A percentile compares a stretch with the other conserved stretches of the same genome.
These are phyloP conservation scores for Lumnitzera littorea DNA, from an alignment of 345 rosid genomes.

Conservation along the genomic window DNA sequence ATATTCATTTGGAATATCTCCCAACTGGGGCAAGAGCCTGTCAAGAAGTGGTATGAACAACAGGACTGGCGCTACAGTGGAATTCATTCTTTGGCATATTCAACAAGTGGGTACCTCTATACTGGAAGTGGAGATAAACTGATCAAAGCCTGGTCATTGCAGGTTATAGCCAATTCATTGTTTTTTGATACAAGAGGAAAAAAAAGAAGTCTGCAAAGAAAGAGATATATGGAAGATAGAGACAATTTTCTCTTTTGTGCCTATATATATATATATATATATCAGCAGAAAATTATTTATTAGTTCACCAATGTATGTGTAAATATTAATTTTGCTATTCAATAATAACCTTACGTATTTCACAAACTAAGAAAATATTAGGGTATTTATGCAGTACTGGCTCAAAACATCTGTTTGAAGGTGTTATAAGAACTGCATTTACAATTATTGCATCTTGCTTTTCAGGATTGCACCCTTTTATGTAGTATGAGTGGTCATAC, in stretches of 20 bases:
- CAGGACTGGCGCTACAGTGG: conserved; percentile 97
- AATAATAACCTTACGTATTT: no score
- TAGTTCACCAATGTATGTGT: no score
- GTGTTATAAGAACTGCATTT: background rate
- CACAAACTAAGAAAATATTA: background rate
- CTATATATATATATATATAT: no score
- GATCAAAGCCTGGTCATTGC: conserved; percentile 80
- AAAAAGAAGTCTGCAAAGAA: no score
- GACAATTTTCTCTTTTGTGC: no score
- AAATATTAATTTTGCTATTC: no score
- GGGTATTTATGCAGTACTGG: background rate
- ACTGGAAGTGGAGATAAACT: conserved; percentile 90
- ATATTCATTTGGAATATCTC: conserved; percentile 64
- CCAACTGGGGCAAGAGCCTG: conserved; percentile 56
- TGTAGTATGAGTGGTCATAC: conserved; percentile 85
- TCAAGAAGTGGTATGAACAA: conserved; percentile 76
- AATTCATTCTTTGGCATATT: conserved; percentile 61
- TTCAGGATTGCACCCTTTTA: conserved; percentile 59
- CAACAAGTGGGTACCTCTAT: conserved; percentile 57
- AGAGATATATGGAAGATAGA: no score
- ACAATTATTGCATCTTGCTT: conserved; percentile 4
- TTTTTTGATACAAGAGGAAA: no score
- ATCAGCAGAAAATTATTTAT: no score
- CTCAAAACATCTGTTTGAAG: background rate
- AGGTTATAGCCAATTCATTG: conserved; percentile 23